A percentile compares a stretch with the other conserved stretches of the same genome.
These are phyloP conservation scores for Porphyrellus cyaneotinctus DNA, from an alignment of 768 basidiomycete species.

Conservation along the genomic window DNA sequence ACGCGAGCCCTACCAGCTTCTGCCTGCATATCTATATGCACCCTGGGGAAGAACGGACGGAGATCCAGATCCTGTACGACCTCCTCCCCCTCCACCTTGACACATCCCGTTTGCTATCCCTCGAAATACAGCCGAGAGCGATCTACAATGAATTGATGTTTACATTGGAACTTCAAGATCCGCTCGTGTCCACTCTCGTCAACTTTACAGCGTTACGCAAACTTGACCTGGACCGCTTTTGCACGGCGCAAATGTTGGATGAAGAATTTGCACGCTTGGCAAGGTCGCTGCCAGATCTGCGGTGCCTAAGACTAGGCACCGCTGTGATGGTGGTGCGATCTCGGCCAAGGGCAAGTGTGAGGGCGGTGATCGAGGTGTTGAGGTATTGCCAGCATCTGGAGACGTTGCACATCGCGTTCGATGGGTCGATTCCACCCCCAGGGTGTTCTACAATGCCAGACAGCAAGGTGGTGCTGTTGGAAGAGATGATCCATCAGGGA, in stretches of 20 bases:
- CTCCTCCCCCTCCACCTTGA: constrained; percentile 14
- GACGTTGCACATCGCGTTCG: constrained; percentile 17
- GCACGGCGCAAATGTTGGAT: constrained; percentile 8
- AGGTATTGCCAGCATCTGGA: constrained; percentile 9
- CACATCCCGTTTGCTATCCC: constrained; percentile 1
- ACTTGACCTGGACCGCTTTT: constrained; percentile 17
- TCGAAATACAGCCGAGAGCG: constrained; percentile 7
- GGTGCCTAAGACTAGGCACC: constrained; percentile 16
- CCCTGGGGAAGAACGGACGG: too few relatives aligned
- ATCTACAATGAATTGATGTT: too few relatives aligned
- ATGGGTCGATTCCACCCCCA: constrained; percentile 8
- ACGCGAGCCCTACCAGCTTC: constrained; percentile 13
- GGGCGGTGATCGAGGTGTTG: constrained; percentile 15
- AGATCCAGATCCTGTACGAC: too few relatives aligned
- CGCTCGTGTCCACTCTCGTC: constrained; percentile 7
- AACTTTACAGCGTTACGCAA: constrained; percentile 12
- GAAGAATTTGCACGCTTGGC: constrained; percentile 13
- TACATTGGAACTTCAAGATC: not conserved
- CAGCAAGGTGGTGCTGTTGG: not conserved
- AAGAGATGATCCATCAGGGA: not conserved
- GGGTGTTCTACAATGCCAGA: not conserved
- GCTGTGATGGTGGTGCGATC: too few relatives aligned
- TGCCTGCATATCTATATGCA: constrained; percentile 4
- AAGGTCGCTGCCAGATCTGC: constrained; percentile 6
- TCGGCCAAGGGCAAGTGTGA: constrained; percentile 7